phyloP scores from a whole-genome alignment of 2,329 filamentous ascomycete genomes.

The Bipolaris oryzae region DNA sequence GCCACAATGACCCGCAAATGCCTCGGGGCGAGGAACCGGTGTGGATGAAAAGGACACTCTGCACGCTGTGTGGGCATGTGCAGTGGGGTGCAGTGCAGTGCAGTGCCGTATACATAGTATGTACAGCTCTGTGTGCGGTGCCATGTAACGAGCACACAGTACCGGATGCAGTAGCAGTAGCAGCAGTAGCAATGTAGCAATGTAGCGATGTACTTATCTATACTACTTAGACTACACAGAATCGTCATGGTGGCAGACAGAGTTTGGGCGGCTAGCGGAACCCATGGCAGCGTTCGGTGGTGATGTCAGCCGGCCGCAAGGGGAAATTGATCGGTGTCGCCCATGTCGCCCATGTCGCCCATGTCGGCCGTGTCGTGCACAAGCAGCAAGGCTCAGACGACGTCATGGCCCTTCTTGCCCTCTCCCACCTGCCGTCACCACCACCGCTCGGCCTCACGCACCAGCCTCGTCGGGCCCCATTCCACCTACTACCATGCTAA shows the following conservation, averaged over 20 bases:
- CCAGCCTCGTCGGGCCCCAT: background rate
- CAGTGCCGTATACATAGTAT: too few relatives aligned
- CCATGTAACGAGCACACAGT: too few relatives aligned
- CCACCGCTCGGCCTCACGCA: background rate
- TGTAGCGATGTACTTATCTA: too few relatives aligned
- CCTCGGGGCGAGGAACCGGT: background rate
- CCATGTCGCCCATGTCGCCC: background rate
- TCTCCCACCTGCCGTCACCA: background rate
- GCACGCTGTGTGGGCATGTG: too few relatives aligned
- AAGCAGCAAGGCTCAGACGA: slow-evolving; percentile 9
- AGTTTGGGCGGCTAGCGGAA: slow-evolving; percentile 9
- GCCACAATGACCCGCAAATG: slow-evolving; percentile 19
- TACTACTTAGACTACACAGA: too few relatives aligned
- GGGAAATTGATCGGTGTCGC: slow-evolving; percentile 10
- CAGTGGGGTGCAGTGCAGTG: too few relatives aligned
- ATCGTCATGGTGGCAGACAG: background rate
- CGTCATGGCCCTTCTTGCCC: slow-evolving; percentile 8
- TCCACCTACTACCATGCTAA: background rate
- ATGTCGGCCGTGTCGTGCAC: slow-evolving; percentile 2
- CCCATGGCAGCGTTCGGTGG: slow-evolving; percentile 4
- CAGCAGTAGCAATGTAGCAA: too few relatives aligned
- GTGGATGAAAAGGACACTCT: too few relatives aligned
- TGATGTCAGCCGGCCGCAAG: slow-evolving; percentile 14
- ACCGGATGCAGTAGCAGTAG: too few relatives aligned
- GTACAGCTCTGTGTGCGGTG: too few relatives aligned